Evolutionary conservation across 2,329 filamentous ascomycete genomes (phyloP).

Genomic region (Pseudogymnoascus sp.): DNA sequence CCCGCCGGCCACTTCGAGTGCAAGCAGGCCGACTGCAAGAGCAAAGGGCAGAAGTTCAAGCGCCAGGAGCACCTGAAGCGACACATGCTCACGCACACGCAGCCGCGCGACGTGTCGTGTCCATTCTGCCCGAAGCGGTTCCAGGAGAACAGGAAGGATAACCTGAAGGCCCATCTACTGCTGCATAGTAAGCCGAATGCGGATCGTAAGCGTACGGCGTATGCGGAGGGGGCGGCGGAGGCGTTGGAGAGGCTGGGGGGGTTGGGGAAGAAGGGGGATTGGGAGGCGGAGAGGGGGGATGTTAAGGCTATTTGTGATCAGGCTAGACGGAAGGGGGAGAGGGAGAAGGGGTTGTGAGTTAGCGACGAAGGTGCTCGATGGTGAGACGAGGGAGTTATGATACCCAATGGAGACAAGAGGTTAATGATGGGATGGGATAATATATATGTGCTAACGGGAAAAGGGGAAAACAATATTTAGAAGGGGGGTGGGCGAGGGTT

Average conservation of each 20-base stretch:
- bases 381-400: not conserved
- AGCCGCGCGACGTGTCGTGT: constrained; percentile 12
- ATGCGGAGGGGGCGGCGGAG: constrained; percentile 11
- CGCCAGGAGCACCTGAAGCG: constrained; percentile 41
- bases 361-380: not conserved
- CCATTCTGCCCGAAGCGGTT: constrained; percentile 18
- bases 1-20: constrained; percentile 23
- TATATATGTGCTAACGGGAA: not conserved
- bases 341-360: not conserved
- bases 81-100: constrained; percentile 36
- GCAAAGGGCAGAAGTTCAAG: constrained; percentile 32
- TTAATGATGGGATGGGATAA: not conserved
- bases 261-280: constrained; percentile 18
- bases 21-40: constrained; percentile 34
- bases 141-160: constrained; percentile 18
- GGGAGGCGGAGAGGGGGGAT: constrained; percentile 16
- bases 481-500: not conserved
- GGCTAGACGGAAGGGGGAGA: not conserved
- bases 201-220: not conserved
- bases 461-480: not conserved
- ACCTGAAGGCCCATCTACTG: constrained; percentile 18
- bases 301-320: not conserved
- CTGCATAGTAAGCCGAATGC: constrained; percentile 13
- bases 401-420: not conserved
- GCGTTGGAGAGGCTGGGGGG: constrained; percentile 16